A percentile compares a stretch with the other conserved stretches of the same genome.
Conservation (phyloP, 192 early-diverging fungal genomes). For the Entomortierella beljakovae region DNA sequence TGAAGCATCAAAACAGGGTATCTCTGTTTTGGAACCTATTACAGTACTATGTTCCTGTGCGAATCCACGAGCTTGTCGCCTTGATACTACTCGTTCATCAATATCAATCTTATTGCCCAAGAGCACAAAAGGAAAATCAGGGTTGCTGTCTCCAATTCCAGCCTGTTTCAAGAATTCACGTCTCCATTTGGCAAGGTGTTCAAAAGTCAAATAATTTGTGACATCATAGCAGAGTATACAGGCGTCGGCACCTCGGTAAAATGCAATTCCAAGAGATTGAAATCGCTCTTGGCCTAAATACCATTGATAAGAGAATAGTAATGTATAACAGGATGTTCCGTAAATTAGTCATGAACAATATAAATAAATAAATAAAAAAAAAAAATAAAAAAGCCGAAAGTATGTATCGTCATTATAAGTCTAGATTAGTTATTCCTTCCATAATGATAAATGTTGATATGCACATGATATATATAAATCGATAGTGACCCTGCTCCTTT, state of each 20-base stretch:
- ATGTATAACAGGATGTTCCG: not conserved
- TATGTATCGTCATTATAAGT: too few species aligned
- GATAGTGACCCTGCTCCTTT: not conserved
- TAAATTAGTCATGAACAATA: not conserved
- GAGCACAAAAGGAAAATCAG: slow-evolving; percentile 96
- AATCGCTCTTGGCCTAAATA: slow-evolving; percentile 92
- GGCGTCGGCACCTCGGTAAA: slow-evolving; percentile 98
- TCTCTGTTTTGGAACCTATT: slow-evolving; percentile 87
- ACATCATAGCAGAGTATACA: slow-evolving; percentile 97
- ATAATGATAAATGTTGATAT: too few species aligned
- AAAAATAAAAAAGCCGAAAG: not conserved
- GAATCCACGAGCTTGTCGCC: slow-evolving; percentile 71
- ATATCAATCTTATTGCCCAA: slow-evolving; percentile 98
- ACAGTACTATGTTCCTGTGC: slow-evolving; percentile 75
- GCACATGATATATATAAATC: too few species aligned
- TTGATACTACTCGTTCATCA: slow-evolving; percentile 84
- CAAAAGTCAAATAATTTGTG: slow-evolving; percentile 90
- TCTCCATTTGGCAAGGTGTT: slow-evolving; percentile 92
- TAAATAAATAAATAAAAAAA: not conserved
- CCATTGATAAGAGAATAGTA: not conserved
- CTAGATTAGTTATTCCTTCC: too few species aligned
- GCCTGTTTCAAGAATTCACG: slow-evolving; percentile 96
- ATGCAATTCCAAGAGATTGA: slow-evolving; percentile 94
- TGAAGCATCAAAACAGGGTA: slow-evolving; percentile 97
- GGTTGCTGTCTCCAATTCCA: slow-evolving; percentile 75